Evolutionary conservation across 2,329 filamentous ascomycete species (phyloP), one percentile per base, ranked within the genome.

Genomic region (Pseudocercospora macadamiae): DNA sequence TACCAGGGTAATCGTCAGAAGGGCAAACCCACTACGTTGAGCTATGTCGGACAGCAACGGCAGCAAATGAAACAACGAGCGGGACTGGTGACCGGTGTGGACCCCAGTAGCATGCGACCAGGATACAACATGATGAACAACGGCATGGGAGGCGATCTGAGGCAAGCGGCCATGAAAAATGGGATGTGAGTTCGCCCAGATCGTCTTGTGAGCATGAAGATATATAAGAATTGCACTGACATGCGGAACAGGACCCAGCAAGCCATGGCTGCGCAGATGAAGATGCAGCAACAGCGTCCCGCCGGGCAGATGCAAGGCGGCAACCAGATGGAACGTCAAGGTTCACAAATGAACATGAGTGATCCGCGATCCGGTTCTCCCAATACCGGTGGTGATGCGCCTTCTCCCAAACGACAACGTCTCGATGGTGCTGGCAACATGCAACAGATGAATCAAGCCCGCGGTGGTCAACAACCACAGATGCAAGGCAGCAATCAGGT

Each of bases 351-450:
- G 84, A 91, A 96, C 68, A 89, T 89, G 75, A 91, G 89, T 75
- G 89, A 89, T 60, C 87, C 88, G 66, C 77, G 92, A 60, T 88
- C 91, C 25, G 87, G 88, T 58, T 96, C 93, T 30, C 93, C 93
- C 10, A 66, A 64, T 47, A 65, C 61, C 6, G 86, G 87, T 51
- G 88, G 87, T 55, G 93, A 97, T 54, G 92, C 91, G 23, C 91
- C 92, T 3, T 97, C 93, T 28, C 93, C 93, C 1, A 97, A 97
- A 80, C 86, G 93, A 70, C 90, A 88, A 58, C 89, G 93, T 57
- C 84, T 96, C 61, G 90, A 93, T 64, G 62, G 62, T 21, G 47
- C 47, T 70, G 61, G 61, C 70, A 90, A 90, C 72, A 86, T 87
- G 63, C 87, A 87, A 71, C 89, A 88, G 68, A 89, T 93, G 83